Conservation (phyloP, 805 yeast species). For the Wickerhamiella lipophila region DNA sequence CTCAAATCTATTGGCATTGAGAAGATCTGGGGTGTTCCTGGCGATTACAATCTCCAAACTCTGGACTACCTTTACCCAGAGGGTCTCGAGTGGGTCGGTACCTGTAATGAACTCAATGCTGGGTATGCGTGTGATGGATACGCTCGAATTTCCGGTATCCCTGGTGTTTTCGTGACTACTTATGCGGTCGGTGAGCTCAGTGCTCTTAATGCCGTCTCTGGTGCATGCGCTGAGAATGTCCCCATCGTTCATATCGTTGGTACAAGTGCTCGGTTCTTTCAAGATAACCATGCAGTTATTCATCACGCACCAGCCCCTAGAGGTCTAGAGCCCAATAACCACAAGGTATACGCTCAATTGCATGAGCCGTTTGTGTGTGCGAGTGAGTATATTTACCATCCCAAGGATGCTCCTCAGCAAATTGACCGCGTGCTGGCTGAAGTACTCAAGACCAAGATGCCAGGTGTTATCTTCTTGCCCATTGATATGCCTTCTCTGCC, state of each 20-base stretch:
- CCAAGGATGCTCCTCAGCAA: slow-evolving; percentile 40
- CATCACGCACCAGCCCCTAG: slow-evolving; percentile 31
- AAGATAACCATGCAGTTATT: slow-evolving; percentile 27
- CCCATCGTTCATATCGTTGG: slow-evolving; percentile 81
- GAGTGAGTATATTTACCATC: slow-evolving; percentile 37
- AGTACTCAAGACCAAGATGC: slow-evolving; percentile 49
- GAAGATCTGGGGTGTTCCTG: slow-evolving; percentile 34
- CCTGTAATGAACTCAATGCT: slow-evolving; percentile 79
- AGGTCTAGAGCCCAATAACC: slow-evolving; percentile 42
- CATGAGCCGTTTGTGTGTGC: slow-evolving; percentile 47
- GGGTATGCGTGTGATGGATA: slow-evolving; percentile 90
- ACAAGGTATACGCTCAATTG: slow-evolving; percentile 53
- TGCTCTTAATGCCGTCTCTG: slow-evolving; percentile 71
- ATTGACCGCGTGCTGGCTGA: slow-evolving; percentile 54
- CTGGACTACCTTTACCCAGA: slow-evolving; percentile 28
- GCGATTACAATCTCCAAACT: slow-evolving; percentile 34
- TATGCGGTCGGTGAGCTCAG: slow-evolving; percentile 85
- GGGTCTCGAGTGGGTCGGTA: slow-evolving; percentile 60
- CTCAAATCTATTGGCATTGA: slow-evolving; percentile 27
- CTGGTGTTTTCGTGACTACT: slow-evolving; percentile 56
- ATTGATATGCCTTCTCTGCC: slow-evolving; percentile 44
- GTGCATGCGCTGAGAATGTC: slow-evolving; percentile 69
- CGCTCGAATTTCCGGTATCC: slow-evolving; percentile 42
- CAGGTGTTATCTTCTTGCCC: slow-evolving; percentile 76
- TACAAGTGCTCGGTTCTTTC: slow-evolving; percentile 38